phyloP scores from a whole-genome alignment of 1,139 yeast genomes.

The Yamadazyma dendronema region DNA sequence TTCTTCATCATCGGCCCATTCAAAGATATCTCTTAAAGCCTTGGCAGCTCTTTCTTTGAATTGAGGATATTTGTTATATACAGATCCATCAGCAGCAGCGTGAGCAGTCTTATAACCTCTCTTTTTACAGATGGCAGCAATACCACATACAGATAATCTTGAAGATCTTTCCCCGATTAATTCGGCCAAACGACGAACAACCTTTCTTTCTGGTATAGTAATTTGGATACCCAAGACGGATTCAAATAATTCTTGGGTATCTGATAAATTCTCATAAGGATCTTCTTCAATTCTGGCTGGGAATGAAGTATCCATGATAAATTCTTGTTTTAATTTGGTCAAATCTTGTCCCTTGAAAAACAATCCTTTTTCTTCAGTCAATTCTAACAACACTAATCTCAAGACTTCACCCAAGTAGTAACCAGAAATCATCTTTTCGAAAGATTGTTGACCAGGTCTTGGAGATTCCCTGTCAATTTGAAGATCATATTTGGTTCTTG shows the following conservation, averaged over 20 bases:
- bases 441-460: slow-evolving; percentile 94
- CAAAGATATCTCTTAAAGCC: slow-evolving; percentile 87
- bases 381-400: slow-evolving; percentile 76
- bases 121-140: slow-evolving; percentile 91
- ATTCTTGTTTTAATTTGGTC: slow-evolving; percentile 54
- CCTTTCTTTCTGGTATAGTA: slow-evolving; percentile 75
- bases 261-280: slow-evolving; percentile 81
- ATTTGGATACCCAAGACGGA: slow-evolving; percentile 59
- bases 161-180: slow-evolving; percentile 91
- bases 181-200: slow-evolving; percentile 81
- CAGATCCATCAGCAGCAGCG: slow-evolving; percentile 98
- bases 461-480: slow-evolving; percentile 83
- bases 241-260: slow-evolving; percentile 66
- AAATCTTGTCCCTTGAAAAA: slow-evolving; percentile 72
- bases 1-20: slow-evolving; percentile 64
- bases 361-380: slow-evolving; percentile 56
- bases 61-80: slow-evolving; percentile 87
- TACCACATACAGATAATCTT: slow-evolving; percentile 90
- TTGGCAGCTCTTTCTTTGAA: slow-evolving; percentile 87
- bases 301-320: slow-evolving; percentile 84
- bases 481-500: slow-evolving; percentile 86
- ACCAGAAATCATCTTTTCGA: slow-evolving; percentile 97
- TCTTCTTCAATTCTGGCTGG: slow-evolving; percentile 87
- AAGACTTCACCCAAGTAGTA: slow-evolving; percentile 92
- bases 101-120: slow-evolving; percentile 76